These are phyloP conservation scores for Trametes sp. DNA, from an alignment of 1,284 basidiomycete species.

Conservation along the genomic window DNA sequence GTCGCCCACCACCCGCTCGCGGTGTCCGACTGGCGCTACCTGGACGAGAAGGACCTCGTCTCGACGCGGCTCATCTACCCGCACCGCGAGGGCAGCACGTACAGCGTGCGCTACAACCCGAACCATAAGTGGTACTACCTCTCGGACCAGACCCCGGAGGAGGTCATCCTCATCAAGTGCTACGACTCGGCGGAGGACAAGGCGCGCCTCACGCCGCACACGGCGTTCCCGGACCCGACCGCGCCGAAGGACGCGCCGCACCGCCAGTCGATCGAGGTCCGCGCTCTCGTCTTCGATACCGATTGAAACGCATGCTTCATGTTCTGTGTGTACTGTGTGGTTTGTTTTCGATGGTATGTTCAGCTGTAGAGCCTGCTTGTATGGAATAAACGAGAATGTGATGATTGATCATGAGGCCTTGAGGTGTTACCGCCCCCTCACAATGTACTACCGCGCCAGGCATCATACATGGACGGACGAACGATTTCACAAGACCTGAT, in stretches of 20 bases:
- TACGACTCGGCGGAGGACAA: slow-evolving; percentile 49
- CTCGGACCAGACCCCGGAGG: slow-evolving; percentile 52
- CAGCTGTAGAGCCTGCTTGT: no score
- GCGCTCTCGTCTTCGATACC: slow-evolving; percentile 47
- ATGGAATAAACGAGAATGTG: no score
- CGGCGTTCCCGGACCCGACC: slow-evolving; percentile 50
- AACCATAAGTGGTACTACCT: slow-evolving; percentile 57
- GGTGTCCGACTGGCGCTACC: slow-evolving; percentile 51
- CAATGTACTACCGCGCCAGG: no score
- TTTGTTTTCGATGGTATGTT: no score
- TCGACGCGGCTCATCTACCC: slow-evolving; percentile 44
- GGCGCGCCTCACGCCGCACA: slow-evolving; percentile 54
- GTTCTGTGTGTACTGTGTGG: no score
- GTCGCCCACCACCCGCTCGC: slow-evolving; percentile 57
- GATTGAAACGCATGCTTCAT: no score
- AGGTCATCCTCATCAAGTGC: slow-evolving; percentile 57
- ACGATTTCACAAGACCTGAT: no score
- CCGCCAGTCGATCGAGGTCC: slow-evolving; percentile 51
- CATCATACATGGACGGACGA: no score
- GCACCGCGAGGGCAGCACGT: slow-evolving; percentile 45
- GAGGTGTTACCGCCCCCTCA: no score
- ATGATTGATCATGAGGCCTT: no score
- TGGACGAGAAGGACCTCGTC: slow-evolving; percentile 47
- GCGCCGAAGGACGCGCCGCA: slow-evolving; percentile 49
- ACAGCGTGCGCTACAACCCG: slow-evolving; percentile 46